Evolutionary conservation across 441 rosid genomes (phyloP).

Genomic region (Gossypium trilobum): DNA sequence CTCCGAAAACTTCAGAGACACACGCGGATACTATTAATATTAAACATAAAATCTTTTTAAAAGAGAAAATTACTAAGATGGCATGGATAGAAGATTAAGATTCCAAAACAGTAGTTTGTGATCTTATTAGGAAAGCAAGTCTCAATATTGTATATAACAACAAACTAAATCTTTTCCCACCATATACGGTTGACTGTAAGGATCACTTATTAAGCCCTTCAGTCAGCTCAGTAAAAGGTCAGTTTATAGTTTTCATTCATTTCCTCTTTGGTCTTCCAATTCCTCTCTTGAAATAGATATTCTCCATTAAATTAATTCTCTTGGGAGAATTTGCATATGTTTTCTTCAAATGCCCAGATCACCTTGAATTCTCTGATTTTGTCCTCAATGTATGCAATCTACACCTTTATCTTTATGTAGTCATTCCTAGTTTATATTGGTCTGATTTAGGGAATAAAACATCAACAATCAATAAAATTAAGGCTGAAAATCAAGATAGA

Average conservation of each 20-base stretch:
- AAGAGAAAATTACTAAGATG: not conserved
- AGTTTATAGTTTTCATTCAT: not conserved
- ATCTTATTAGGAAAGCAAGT: not conserved
- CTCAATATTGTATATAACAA: not conserved
- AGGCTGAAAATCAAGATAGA: not conserved
- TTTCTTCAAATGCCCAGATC: not conserved
- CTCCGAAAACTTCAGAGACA: not conserved
- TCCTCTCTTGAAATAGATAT: not conserved
- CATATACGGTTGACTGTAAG: not conserved
- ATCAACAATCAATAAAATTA: not conserved
- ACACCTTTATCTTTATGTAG: not conserved
- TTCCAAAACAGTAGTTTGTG: not conserved
- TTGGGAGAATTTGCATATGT: not conserved
- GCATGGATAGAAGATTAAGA: not conserved
- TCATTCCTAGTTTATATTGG: not conserved
- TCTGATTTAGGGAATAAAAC: not conserved
- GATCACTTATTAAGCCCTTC: not conserved
- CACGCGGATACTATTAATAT: not conserved
- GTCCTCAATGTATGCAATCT: not conserved
- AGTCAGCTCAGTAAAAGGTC: not conserved
- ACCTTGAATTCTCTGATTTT: not conserved
- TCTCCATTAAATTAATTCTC: not conserved
- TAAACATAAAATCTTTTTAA: not conserved
- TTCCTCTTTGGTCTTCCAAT: not conserved
- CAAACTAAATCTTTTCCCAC: no score